Conservation (phyloP, 2,329 filamentous ascomycete species). For the Penicillium concentricum region DNA sequence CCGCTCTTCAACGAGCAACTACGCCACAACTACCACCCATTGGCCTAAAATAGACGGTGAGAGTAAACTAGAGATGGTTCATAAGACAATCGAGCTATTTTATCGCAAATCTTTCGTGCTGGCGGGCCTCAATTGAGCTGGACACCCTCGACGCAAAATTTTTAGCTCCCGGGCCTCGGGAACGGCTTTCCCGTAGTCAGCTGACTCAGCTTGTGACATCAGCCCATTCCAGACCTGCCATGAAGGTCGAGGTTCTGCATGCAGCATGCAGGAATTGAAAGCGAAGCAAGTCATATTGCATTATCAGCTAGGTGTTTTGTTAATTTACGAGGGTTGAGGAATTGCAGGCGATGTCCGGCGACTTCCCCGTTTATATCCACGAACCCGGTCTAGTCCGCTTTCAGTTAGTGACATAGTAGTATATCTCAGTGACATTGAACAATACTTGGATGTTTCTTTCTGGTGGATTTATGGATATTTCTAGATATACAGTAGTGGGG, state of each 20-base stretch:
- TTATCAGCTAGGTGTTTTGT: background rate
- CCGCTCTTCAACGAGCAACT: constrained; percentile 8
- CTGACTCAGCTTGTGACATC: constrained; percentile 23
- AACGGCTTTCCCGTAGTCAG: constrained; percentile 20
- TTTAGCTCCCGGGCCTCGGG: constrained; percentile 24
- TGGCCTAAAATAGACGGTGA: constrained; percentile 10
- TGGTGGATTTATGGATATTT: background rate
- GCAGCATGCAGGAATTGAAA: background rate
- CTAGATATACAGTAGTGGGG: background rate
- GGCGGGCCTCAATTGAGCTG: background rate
- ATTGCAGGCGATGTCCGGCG: background rate
- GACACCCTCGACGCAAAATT: constrained; percentile 18
- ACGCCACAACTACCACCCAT: constrained; percentile 11
- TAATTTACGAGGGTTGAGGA: background rate
- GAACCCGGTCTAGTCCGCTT: constrained; percentile 1
- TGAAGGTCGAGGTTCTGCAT: background rate
- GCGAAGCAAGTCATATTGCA: constrained; percentile 4
- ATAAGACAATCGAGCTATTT: background rate
- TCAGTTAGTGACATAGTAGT: constrained; percentile 2
- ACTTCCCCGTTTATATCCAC: background rate
- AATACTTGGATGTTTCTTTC: background rate
- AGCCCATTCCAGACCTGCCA: background rate
- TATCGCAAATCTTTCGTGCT: background rate
- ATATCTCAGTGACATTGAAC: background rate
- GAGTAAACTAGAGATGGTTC: background rate